Evolutionary conservation across 495 filamentous ascomycete species (phyloP).

Genomic region (Aspergillus wentii): DNA sequence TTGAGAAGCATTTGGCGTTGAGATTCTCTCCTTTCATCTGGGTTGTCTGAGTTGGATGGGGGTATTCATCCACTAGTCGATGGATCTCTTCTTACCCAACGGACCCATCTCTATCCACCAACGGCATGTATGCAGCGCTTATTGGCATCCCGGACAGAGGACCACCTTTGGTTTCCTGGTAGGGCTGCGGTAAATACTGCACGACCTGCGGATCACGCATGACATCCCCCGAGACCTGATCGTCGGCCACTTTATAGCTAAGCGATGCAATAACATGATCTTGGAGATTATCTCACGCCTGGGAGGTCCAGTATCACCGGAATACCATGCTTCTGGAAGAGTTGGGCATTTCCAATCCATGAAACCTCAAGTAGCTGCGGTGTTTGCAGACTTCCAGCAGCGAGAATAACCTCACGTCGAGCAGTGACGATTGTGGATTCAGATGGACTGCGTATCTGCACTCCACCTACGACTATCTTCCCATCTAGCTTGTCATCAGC

Average conservation of each 20-base stretch:
- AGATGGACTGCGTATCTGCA: slow-evolving; percentile 35
- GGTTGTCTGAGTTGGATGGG: not conserved
- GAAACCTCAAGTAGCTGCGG: slow-evolving; percentile 56
- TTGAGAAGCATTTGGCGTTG: not conserved
- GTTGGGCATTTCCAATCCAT: slow-evolving; percentile 40
- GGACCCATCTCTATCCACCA: not conserved
- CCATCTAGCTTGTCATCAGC: slow-evolving; percentile 8
- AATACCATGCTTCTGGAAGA: slow-evolving; percentile 26
- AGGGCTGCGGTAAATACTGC: slow-evolving; percentile 25
- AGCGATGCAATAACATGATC: slow-evolving; percentile 28
- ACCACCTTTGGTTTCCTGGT: not conserved
- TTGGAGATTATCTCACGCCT: slow-evolving; percentile 39
- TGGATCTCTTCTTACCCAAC: not conserved
- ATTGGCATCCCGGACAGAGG: not conserved
- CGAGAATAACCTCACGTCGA: slow-evolving; percentile 49
- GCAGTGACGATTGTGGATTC: too few relatives aligned
- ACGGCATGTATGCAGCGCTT: not conserved
- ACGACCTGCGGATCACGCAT: slow-evolving; percentile 35
- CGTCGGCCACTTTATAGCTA: slow-evolving; percentile 37
- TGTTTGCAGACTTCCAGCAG: slow-evolving; percentile 49
- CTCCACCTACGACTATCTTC: slow-evolving; percentile 22
- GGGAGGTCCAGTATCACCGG: slow-evolving; percentile 28
- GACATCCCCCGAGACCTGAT: slow-evolving; percentile 33
- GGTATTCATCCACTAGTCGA: not conserved
- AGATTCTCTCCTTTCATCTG: not conserved